phyloP scores from a whole-genome alignment of 805 yeast genomes.

The Cephaloascus fragrans region DNA sequence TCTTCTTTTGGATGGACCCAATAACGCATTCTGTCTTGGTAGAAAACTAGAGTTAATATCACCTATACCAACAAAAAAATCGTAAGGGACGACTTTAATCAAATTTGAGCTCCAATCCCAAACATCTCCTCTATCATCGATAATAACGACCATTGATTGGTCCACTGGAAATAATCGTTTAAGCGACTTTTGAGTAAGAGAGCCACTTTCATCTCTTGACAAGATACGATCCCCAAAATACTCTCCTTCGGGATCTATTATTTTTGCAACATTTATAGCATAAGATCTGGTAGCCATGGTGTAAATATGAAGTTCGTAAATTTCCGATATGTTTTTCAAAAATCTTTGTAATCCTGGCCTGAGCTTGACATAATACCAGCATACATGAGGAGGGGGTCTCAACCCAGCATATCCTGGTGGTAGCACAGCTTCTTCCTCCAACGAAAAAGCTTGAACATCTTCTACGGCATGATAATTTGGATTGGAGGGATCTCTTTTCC shows the following conservation, averaged over 20 bases:
- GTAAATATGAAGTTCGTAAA: slow-evolving; percentile 87
- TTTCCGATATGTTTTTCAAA: slow-evolving; percentile 47
- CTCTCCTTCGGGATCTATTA: slow-evolving; percentile 82
- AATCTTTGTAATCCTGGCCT: slow-evolving; percentile 82
- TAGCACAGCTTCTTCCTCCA: slow-evolving; percentile 63
- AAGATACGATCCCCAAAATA: slow-evolving; percentile 87
- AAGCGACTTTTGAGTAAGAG: slow-evolving; percentile 78
- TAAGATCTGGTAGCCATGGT: slow-evolving; percentile 97
- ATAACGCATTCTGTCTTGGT: slow-evolving; percentile 58
- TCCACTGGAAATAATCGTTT: slow-evolving; percentile 90
- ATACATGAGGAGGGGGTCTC: slow-evolving; percentile 43
- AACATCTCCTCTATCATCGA: slow-evolving; percentile 97
- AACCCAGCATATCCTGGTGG: slow-evolving; percentile 57
- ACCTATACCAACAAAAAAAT: slow-evolving; percentile 94
- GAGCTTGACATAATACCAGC: slow-evolving; percentile 88
- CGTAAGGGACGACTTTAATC: slow-evolving; percentile 89
- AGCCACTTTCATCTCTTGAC: slow-evolving; percentile 92
- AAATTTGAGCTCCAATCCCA: slow-evolving; percentile 96
- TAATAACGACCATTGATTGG: slow-evolving; percentile 91
- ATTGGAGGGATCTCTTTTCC: slow-evolving; percentile 81
- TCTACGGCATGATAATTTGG: slow-evolving; percentile 80
- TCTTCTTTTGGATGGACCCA: slow-evolving; percentile 57
- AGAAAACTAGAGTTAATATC: slow-evolving; percentile 90
- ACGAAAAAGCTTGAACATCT: slow-evolving; percentile 68
- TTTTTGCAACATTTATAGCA: slow-evolving; percentile 80